Evolutionary conservation across 2,329 filamentous ascomycete species (phyloP).

Genomic region (Paradendryphiella salina): DNA sequence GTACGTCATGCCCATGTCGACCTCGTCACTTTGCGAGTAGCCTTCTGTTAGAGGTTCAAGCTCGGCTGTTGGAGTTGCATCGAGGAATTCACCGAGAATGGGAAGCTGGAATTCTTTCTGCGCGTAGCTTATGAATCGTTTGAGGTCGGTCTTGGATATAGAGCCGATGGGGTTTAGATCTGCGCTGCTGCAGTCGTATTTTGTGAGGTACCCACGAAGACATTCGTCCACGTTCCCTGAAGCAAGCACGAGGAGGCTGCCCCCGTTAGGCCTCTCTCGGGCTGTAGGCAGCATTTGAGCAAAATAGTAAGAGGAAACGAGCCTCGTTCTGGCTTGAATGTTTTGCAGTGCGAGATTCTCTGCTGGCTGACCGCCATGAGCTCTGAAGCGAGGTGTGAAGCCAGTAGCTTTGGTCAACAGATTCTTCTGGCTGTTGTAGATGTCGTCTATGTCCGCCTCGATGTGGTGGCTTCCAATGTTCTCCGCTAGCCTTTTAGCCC

Average conservation of each 20-base stretch:
- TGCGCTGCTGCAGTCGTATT: constrained; percentile 65
- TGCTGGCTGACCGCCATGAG: constrained; percentile 63
- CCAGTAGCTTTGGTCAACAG: constrained; percentile 62
- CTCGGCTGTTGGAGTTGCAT: constrained; percentile 53
- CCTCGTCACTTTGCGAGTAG: constrained; percentile 59
- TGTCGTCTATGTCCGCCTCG: constrained; percentile 59
- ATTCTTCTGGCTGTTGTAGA: constrained; percentile 63
- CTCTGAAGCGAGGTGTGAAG: constrained; percentile 65
- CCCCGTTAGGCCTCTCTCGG: constrained; percentile 60
- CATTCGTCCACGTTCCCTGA: constrained; percentile 64
- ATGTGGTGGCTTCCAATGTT: constrained; percentile 73
- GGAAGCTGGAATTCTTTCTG: constrained; percentile 60
- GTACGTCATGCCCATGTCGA: constrained; percentile 56
- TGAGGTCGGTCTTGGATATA: constrained; percentile 69
- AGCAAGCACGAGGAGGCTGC: constrained; percentile 66
- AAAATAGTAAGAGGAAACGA: constrained; percentile 68
- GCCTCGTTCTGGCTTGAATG: constrained; percentile 50
- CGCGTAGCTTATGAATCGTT: constrained; percentile 69
- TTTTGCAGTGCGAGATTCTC: constrained; percentile 54
- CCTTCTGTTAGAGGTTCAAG: constrained; percentile 65
- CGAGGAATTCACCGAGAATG: constrained; percentile 67
- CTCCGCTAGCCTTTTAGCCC: constrained; percentile 63
- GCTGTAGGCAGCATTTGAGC: constrained; percentile 65
- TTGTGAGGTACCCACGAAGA: constrained; percentile 65
- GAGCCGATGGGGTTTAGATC: constrained; percentile 61